These are phyloP conservation scores for Paramecium primaurelia DNA, from an alignment of 73 alveolate genomes.

Conservation along the genomic window DNA sequence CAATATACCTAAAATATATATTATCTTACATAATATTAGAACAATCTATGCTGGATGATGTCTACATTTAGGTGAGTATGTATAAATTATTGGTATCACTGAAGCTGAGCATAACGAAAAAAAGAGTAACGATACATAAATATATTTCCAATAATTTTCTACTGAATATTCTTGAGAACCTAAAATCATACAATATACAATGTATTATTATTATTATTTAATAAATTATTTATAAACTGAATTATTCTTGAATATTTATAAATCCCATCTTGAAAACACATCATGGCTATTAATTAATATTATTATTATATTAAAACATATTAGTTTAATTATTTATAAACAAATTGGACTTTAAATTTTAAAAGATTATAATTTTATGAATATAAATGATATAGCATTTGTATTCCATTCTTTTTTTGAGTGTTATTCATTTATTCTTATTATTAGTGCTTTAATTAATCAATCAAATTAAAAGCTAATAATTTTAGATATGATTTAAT, in stretches of 20 bases:
- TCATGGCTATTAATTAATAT: no score
- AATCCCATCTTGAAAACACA: neutral
- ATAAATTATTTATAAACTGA: neutral
- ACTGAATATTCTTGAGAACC: neutral
- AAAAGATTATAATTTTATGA: no score
- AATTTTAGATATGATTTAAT: no score
- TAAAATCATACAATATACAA: neutral
- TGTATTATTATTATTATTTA: neutral
- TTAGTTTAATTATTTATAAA: no score
- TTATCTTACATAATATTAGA: neutral
- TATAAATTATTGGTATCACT: constrained; percentile 14
- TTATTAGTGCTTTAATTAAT: no score
- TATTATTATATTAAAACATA: no score
- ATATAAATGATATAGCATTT: no score
- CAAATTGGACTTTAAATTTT: no score
- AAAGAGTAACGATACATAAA: neutral
- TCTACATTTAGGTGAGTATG: neutral
- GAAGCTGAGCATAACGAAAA: constrained; percentile 1
- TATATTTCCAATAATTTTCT: neutral
- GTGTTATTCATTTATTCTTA: no score
- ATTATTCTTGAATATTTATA: neutral
- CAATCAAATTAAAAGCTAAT: no score
- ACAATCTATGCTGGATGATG: constrained; percentile 40
- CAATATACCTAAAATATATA: neutral
- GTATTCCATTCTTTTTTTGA: no score